phyloP scores from a whole-genome alignment of 148 eudicot species.

The Spergularia bocconei region DNA sequence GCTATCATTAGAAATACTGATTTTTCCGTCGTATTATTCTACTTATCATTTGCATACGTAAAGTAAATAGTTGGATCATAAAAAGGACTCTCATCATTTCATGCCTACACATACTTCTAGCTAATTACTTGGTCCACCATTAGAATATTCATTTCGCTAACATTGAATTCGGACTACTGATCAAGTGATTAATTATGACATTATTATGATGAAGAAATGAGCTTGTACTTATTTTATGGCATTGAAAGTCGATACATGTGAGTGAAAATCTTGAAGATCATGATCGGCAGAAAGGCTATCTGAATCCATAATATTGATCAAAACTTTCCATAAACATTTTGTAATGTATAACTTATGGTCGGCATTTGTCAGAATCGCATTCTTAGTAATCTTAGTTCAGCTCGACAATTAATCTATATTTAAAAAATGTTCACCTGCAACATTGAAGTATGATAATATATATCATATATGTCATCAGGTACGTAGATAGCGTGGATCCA shows the following conservation, averaged over 20 bases:
- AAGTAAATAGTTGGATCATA: not conserved
- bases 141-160: not conserved
- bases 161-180: constrained; percentile 30
- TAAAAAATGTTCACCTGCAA: too few relatives aligned
- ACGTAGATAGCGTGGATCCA: too few relatives aligned
- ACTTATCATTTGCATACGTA: too few relatives aligned
- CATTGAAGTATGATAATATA: too few relatives aligned
- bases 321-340: not conserved
- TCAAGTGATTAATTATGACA: constrained; percentile 9
- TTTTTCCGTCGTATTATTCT: not conserved
- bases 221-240: constrained; percentile 11
- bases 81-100: not conserved
- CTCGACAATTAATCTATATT: too few relatives aligned
- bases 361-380: not conserved
- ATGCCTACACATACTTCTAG: not conserved
- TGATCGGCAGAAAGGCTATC: constrained; percentile 24
- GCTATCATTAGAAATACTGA: not conserved
- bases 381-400: too few relatives aligned
- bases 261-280: constrained; percentile 26
- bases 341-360: not conserved
- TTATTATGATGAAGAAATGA: not conserved
- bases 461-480: too few relatives aligned
- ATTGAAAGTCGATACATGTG: constrained; percentile 30
- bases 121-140: constrained; percentile 1
- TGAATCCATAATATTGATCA: constrained; percentile 6